Evolutionary conservation across 768 basidiomycete species (phyloP), one percentile per base, ranked within the genome.

Genomic region (Astraeus odoratus): DNA sequence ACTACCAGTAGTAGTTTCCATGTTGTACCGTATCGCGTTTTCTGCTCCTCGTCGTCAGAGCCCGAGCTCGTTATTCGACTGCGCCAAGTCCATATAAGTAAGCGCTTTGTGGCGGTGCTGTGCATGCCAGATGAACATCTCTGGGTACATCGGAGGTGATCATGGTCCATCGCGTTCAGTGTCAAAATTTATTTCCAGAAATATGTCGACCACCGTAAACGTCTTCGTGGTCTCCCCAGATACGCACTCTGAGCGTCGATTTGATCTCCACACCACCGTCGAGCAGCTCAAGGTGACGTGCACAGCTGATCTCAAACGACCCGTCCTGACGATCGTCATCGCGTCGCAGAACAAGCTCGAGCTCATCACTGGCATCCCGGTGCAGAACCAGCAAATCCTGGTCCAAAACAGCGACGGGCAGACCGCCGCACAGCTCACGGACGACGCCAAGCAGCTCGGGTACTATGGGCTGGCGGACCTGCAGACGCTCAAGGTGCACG

Each of bases 311-410:
- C 36, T 33, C n/a, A 31, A 33, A 33, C 36, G 3, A 36, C 25
- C 15, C 27, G 26, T 23, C 29, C 15, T 40, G 23, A 39, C 33
- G 25, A 35, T 27, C 20, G 33, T 31, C 33, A 22, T 20, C 12
- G 13, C 7, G 9, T 9, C 29, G 41, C 57, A 91, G 86, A 69
- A 66, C 42, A 96, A 90, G 57, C 77, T 98, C 24, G 89, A 93
- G 59, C 75, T 81, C 44, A 78, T 96, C 55, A 98, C 95, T n/a
- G 95, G 95, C 19, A 85, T 97, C 41, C 80, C 87, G 1, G 73
- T 75, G 3, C 69, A 69, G 42, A 83, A 84, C 51, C 95, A 98
- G 58, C 50, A 61, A 1, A 76, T 98, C 36, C 64, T 74, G 0
- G 61, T 96, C 8, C 72, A 77, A 26, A 74, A 79, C 3, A 75